Evolutionary conservation across 179 eudicot genomes (phyloP).

Genomic region (Drosera spatulata): DNA sequence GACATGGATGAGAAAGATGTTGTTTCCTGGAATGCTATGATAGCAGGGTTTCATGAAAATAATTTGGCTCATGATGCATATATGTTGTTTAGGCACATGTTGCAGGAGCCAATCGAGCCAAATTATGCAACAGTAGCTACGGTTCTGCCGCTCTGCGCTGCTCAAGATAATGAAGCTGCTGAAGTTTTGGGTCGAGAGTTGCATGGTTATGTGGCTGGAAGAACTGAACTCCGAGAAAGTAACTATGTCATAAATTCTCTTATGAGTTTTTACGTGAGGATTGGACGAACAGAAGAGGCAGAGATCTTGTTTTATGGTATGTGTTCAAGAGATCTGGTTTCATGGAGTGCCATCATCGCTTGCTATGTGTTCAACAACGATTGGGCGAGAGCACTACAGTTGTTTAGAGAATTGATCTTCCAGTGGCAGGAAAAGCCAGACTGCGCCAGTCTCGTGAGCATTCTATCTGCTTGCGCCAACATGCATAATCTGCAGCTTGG

Average conservation of each 20-base stretch:
- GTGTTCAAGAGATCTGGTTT: constrained; percentile 41
- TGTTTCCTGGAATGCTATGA: constrained; percentile 4
- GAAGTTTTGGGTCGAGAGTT: constrained; percentile 35
- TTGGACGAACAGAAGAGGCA: constrained; percentile 28
- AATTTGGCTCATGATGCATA: constrained; percentile 34
- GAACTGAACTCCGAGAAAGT: constrained; percentile 26
- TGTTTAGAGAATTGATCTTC: constrained; percentile 31
- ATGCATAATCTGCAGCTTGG: constrained; percentile 30
- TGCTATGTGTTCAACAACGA: constrained; percentile 42
- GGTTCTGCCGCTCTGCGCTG: constrained; percentile 42
- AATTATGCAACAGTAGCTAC: constrained; percentile 57
- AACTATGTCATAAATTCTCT: constrained; percentile 44
- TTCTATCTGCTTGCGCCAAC: constrained; percentile 54
- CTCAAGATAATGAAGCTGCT: constrained; percentile 21
- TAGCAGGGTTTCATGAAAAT: constrained; percentile 55
- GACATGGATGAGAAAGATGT: constrained; percentile 45
- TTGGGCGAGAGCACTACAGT: constrained; percentile 33
- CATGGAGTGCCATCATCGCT: constrained; percentile 67
- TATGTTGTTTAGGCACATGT: constrained; percentile 39
- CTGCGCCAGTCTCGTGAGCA: constrained; percentile 46
- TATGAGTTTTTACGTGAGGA: constrained; percentile 46
- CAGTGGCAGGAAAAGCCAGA: constrained; percentile 18
- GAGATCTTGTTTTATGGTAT: constrained; percentile 37
- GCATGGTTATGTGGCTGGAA: constrained; percentile 39
- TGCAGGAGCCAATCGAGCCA: constrained; percentile 30